Conservation (phyloP, 257 asterid species). For the Jacaranda copaia region DNA sequence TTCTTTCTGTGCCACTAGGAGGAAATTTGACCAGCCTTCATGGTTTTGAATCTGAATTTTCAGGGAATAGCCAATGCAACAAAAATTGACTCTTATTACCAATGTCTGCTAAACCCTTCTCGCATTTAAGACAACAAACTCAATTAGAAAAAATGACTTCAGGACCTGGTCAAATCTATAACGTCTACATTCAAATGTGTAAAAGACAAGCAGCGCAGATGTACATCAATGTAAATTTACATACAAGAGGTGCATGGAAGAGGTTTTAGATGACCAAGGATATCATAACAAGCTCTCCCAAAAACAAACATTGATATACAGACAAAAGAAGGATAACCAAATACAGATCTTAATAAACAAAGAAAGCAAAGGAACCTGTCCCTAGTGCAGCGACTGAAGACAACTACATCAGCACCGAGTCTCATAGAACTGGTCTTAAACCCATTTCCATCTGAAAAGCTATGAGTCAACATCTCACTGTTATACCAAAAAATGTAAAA, state of each 20-base stretch:
- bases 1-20: too few species aligned
- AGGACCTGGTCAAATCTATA: too few species aligned
- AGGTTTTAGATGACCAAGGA: constrained; percentile 7
- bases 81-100: too few species aligned
- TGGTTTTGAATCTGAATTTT: too few species aligned
- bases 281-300: neutral
- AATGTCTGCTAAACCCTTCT: too few species aligned
- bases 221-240: neutral
- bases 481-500: constrained; percentile 27
- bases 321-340: constrained; percentile 18
- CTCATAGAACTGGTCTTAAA: constrained; percentile 98
- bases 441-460: constrained; percentile 92
- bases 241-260: neutral
- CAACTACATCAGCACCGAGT: constrained; percentile 92
- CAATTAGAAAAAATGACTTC: too few species aligned
- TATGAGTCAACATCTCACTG: constrained; percentile 37
- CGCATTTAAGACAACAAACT: too few species aligned
- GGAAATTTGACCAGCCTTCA: too few species aligned
- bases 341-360: constrained; percentile 18
- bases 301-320: neutral
- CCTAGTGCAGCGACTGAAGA: constrained; percentile 71
- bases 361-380: constrained; percentile 55
- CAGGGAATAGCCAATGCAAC: too few species aligned
- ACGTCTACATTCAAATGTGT: too few species aligned
- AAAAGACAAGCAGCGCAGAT: too few species aligned